phyloP scores from a whole-genome alignment of 1,284 basidiomycete genomes.

The Abortiporus biennis region DNA sequence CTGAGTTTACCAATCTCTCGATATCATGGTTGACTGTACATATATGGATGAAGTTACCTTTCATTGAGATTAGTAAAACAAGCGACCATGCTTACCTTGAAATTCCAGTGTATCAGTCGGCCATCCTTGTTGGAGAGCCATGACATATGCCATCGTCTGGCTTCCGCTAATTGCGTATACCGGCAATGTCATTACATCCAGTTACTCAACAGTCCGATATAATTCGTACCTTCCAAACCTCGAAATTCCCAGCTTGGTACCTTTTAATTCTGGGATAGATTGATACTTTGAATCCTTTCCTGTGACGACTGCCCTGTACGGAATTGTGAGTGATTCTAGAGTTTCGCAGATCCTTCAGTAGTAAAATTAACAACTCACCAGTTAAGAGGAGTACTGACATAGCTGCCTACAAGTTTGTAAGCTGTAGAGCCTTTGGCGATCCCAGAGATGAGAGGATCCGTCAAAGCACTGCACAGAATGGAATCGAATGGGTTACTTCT shows the following conservation, averaged over 20 bases:
- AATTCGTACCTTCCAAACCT: slow-evolving; percentile 67
- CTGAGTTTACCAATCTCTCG: slow-evolving; percentile 82
- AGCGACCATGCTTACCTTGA: slow-evolving; percentile 45
- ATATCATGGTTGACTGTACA: slow-evolving; percentile 92
- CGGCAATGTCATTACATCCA: not conserved
- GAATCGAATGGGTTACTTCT: not conserved
- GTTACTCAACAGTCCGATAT: not conserved
- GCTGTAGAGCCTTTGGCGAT: slow-evolving; percentile 83
- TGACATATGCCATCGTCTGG: slow-evolving; percentile 93
- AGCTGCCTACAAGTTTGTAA: slow-evolving; percentile 92
- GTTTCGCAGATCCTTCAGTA: not conserved
- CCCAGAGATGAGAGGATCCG: slow-evolving; percentile 90
- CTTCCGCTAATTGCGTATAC: slow-evolving; percentile 55
- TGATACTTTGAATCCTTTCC: slow-evolving; percentile 75
- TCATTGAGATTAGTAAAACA: not conserved
- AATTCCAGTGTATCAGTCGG: slow-evolving; percentile 66
- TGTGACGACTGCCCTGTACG: slow-evolving; percentile 82
- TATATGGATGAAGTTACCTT: not conserved
- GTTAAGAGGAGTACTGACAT: slow-evolving; percentile 83
- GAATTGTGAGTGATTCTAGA: not conserved
- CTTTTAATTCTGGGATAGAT: slow-evolving; percentile 71
- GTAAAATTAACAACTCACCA: slow-evolving; percentile 43
- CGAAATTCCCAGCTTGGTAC: slow-evolving; percentile 86
- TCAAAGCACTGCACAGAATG: slow-evolving; percentile 64
- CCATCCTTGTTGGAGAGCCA: slow-evolving; percentile 88